Conservation (phyloP, 768 basidiomycete species). For the Lactarius pseudohatsudake region DNA sequence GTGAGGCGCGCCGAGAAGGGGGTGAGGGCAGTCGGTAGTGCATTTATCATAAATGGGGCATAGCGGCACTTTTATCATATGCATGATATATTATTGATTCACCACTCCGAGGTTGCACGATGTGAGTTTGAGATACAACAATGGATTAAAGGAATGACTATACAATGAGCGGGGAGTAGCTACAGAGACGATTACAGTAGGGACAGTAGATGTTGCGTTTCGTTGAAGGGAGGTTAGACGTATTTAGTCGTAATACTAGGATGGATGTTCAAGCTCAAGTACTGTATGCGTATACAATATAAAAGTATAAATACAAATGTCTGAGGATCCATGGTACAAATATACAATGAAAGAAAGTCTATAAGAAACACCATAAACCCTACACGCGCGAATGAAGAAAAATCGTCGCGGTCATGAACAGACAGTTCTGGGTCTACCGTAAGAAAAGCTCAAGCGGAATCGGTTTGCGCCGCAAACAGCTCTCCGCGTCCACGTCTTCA, state of each 20-base stretch:
- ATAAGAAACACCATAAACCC: background rate
- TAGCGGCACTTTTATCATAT: background rate
- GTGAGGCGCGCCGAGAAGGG: slow-evolving; percentile 35
- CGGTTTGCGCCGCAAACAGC: slow-evolving; percentile 58
- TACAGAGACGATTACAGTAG: background rate
- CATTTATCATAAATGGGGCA: background rate
- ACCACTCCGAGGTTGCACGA: background rate
- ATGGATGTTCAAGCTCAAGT: background rate
- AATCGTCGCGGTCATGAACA: slow-evolving; percentile 20
- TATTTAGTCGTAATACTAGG: background rate
- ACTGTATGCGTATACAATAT: background rate
- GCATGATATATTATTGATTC: background rate
- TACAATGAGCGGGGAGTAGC: background rate
- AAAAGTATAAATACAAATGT: background rate
- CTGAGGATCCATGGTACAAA: background rate
- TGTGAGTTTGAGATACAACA: background rate
- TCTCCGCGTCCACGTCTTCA: slow-evolving; percentile 44
- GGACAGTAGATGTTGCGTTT: background rate
- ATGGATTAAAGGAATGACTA: background rate
- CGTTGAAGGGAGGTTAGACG: background rate
- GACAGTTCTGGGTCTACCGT: slow-evolving; percentile 30
- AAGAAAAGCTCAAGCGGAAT: slow-evolving; percentile 61
- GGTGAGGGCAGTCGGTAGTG: background rate
- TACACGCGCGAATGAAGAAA: background rate
- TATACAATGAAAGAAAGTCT: background rate